Evolutionary conservation across 208 protist genomes (phyloP).

Genomic region (Borovskyia barvae): DNA sequence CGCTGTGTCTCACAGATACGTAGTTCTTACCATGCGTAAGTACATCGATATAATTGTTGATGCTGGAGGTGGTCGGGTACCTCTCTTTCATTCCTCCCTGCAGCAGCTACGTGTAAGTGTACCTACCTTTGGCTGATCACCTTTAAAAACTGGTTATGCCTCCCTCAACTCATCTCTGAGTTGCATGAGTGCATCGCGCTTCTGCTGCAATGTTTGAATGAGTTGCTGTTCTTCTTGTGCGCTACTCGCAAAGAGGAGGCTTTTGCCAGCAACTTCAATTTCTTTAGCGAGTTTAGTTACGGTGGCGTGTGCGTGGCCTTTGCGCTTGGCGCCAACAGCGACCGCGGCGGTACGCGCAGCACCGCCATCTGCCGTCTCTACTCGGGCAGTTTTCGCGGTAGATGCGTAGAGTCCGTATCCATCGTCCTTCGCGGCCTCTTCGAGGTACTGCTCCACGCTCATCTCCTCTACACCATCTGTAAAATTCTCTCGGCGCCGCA

Average conservation of each 20-base stretch:
- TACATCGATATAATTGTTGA: too few relatives aligned
- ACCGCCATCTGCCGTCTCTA: constrained; percentile 12
- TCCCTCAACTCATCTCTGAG: constrained; percentile 18
- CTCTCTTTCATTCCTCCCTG: too few relatives aligned
- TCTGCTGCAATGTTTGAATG: constrained; percentile 22
- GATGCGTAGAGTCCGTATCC: constrained; percentile 18
- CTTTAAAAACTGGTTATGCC: too few relatives aligned
- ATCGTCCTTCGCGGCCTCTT: constrained; percentile 38
- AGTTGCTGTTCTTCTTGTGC: constrained; percentile 20
- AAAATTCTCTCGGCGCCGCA: constrained; percentile 61
- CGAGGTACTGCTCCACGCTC: constrained; percentile 26
- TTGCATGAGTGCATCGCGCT: constrained; percentile 14
- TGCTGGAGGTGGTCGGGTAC: too few relatives aligned
- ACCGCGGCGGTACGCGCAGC: constrained; percentile 1
- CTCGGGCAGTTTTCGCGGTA: constrained; percentile 24
- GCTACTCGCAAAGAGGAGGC: constrained; percentile 3
- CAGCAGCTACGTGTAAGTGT: too few relatives aligned
- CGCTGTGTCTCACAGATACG: too few relatives aligned
- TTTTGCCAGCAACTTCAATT: constrained; percentile 13
- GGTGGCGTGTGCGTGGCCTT: constrained; percentile 13
- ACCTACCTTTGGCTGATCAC: too few relatives aligned
- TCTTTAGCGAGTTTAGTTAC: constrained; percentile 27
- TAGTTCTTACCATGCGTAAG: too few relatives aligned
- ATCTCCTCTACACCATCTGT: constrained; percentile 88
- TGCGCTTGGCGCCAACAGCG: constrained; percentile 14